Evolutionary conservation across 805 yeast genomes (phyloP).

Genomic region (Wickerhamiella brachini): DNA sequence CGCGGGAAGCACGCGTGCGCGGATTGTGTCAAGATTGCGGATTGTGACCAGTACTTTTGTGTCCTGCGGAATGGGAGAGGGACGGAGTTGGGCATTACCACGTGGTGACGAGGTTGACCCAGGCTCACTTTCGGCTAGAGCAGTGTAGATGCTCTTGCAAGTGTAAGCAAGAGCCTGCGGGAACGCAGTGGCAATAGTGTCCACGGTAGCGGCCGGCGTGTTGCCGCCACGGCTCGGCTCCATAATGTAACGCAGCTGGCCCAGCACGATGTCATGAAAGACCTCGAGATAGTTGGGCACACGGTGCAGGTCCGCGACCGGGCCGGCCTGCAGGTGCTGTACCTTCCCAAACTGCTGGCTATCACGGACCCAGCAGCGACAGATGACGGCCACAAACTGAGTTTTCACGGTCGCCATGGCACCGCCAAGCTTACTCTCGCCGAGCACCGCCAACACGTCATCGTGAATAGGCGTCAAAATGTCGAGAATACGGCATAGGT

Average conservation of each 20-base stretch:
- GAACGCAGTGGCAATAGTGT: constrained; percentile 5
- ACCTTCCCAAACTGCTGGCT: constrained; percentile 25
- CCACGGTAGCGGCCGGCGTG: constrained; percentile 2
- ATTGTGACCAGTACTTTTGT: constrained; percentile 37
- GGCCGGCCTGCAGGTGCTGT: constrained; percentile 30
- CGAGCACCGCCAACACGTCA: constrained; percentile 24
- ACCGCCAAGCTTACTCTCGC: constrained; percentile 2
- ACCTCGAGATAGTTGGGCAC: constrained; percentile 27
- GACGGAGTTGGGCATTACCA: constrained; percentile 27
- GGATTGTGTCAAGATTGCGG: constrained; percentile 39
- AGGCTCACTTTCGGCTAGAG: constrained; percentile 13
- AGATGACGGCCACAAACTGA: constrained; percentile 34
- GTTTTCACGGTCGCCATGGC: constrained; percentile 24
- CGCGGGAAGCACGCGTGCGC: constrained; percentile 33
- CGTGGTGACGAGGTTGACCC: no score
- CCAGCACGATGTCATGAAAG: constrained; percentile 24
- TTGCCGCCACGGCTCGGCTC: constrained; percentile 10
- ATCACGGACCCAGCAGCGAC: constrained; percentile 40
- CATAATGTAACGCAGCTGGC: constrained; percentile 9
- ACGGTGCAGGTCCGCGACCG: constrained; percentile 25
- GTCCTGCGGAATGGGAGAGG: constrained; percentile 35
- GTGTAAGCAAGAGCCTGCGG: constrained; percentile 11
- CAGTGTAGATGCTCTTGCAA: constrained; percentile 10
- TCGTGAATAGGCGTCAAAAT: constrained; percentile 31
- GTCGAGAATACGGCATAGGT: constrained; percentile 34